Conservation (phyloP, 2,329 filamentous ascomycete genomes). For the Calonectria naviculata region DNA sequence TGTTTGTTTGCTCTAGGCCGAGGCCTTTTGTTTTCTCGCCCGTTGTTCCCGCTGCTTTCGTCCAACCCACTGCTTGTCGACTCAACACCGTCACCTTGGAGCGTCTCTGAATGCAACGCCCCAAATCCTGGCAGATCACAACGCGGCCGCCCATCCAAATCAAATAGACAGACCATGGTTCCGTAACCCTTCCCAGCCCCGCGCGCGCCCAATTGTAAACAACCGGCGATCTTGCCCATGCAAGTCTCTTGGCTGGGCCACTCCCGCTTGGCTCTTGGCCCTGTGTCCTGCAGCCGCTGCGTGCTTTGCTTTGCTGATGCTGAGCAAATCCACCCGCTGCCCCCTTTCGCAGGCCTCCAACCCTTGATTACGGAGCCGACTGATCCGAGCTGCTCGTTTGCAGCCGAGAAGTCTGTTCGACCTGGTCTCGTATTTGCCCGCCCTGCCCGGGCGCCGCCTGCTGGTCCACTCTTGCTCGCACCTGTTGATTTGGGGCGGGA, state of each 20-base stretch:
- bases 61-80: not conserved
- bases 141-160: not conserved
- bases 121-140: not conserved
- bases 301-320: not conserved
- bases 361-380: conserved; percentile 10
- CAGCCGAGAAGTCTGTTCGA: not conserved
- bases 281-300: not conserved
- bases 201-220: not conserved
- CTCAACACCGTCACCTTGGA: no score
- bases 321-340: conserved; percentile 1
- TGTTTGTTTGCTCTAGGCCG: not conserved
- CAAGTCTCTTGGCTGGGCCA: not conserved
- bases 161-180: not conserved
- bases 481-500: not conserved
- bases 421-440: conserved; percentile 1
- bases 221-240: not conserved
- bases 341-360: conserved; percentile 8
- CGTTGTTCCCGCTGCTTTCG: not conserved
- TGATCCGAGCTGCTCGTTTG: conserved; percentile 2
- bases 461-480: not conserved
- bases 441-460: not conserved
- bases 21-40: not conserved
- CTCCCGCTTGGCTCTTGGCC: not conserved
- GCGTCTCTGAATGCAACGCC: not conserved
- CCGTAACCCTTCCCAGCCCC: not conserved